Evolutionary conservation across 2,329 filamentous ascomycete species (phyloP).

Genomic region (Fusarium austroafricanum): DNA sequence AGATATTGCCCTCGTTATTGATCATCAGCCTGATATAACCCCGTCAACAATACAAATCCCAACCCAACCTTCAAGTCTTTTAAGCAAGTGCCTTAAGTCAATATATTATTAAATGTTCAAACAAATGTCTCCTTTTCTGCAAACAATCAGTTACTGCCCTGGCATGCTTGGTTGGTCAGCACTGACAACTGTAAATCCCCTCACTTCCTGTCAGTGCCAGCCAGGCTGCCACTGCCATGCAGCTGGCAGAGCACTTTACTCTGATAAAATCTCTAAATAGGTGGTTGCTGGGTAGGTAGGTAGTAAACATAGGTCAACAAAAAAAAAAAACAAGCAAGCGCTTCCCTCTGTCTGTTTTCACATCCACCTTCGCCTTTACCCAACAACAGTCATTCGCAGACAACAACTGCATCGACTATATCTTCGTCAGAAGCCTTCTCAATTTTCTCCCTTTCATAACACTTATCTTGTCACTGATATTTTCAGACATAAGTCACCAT

Average conservation of each 20-base stretch:
- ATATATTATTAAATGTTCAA: neutral
- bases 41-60: no score
- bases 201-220: conserved; percentile 22
- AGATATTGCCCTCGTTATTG: neutral
- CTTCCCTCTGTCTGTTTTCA: neutral
- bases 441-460: neutral
- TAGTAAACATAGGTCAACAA: neutral
- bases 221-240: conserved; percentile 12
- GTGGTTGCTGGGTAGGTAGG: neutral
- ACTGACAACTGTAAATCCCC: conserved; percentile 23
- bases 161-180: neutral
- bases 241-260: conserved; percentile 1
- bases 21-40: neutral
- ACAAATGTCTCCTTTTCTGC: neutral
- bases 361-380: neutral
- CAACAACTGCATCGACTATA: neutral
- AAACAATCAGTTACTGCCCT: neutral
- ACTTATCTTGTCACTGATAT: neutral
- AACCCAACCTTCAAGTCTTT: neutral
- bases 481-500: conserved; percentile 2
- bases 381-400: neutral
- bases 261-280: neutral
- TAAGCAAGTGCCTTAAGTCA: neutral
- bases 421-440: neutral
- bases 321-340: neutral